Evolutionary conservation across 2,329 filamentous ascomycete genomes (phyloP).

Genomic region (Scolecobasidium constrictum): DNA sequence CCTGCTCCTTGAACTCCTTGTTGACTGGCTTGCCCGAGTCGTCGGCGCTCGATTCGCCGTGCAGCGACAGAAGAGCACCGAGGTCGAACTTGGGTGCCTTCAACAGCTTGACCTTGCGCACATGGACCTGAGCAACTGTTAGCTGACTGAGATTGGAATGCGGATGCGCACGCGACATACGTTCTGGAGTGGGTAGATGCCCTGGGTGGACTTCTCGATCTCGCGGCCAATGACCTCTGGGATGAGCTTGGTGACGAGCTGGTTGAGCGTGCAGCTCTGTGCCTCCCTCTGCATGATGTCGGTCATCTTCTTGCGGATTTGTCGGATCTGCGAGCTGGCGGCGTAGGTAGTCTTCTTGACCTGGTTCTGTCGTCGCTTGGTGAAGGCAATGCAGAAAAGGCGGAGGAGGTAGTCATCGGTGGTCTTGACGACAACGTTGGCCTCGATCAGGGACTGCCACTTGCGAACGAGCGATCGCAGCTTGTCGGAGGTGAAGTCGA

Average conservation of each 20-base stretch:
- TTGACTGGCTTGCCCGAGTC: conserved; percentile 97
- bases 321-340: conserved; percentile 89
- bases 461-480: conserved; percentile 97
- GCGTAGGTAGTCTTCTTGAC: conserved; percentile 99
- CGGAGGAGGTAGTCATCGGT: conserved; percentile 99
- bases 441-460: conserved; percentile 99
- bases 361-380: conserved; percentile 98
- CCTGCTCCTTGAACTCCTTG: conserved; percentile 98
- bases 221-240: conserved; percentile 98
- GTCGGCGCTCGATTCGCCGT: conserved; percentile 93
- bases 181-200: conserved; percentile 99
- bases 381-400: conserved; percentile 98
- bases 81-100: conserved; percentile 99
- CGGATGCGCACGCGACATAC: conserved; percentile 76
- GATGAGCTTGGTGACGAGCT: conserved; percentile 97
- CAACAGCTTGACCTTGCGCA: conserved; percentile 99
- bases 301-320: conserved; percentile 99
- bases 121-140: conserved; percentile 68
- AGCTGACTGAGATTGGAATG: background rate
- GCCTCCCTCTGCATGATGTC: conserved; percentile 98
- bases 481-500: conserved; percentile 99
- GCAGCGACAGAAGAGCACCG: conserved; percentile 86
- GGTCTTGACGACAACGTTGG: conserved; percentile 99
- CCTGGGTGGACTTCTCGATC: conserved; percentile 98
- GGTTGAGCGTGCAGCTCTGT: conserved; percentile 82